A percentile compares a stretch with the other conserved stretches of the same genome.
These are phyloP conservation scores for Trichoderma breve DNA, from an alignment of 2,329 filamentous ascomycete species.

Conservation along the genomic window DNA sequence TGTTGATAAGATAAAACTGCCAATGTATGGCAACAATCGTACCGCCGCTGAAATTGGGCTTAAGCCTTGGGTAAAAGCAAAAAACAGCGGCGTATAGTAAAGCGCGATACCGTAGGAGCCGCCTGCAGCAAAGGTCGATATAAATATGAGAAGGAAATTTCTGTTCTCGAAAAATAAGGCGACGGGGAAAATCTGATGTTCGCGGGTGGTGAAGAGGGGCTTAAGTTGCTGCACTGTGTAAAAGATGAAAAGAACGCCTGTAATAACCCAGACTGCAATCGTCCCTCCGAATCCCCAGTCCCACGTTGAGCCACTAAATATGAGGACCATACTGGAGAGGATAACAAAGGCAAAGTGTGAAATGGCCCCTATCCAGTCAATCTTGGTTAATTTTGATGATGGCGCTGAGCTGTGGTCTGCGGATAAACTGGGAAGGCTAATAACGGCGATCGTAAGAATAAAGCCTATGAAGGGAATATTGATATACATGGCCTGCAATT, in stretches of 20 bases:
- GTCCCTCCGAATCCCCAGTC: slow-evolving; percentile 45
- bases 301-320: slow-evolving; percentile 50
- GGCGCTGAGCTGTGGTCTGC: not conserved
- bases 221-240: slow-evolving; percentile 49
- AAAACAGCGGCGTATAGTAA: slow-evolving; percentile 56
- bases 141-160: slow-evolving; percentile 33
- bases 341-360: slow-evolving; percentile 35
- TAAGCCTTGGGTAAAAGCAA: slow-evolving; percentile 49
- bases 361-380: not conserved
- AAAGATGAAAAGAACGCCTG: slow-evolving; percentile 41
- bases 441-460: not conserved
- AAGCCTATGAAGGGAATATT: slow-evolving; percentile 45
- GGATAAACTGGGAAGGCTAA: not conserved
- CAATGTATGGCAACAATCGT: slow-evolving; percentile 43
- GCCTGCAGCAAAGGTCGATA: slow-evolving; percentile 38
- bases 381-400: not conserved
- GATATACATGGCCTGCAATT: slow-evolving; percentile 48
- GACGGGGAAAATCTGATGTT: slow-evolving; percentile 42
- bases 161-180: not conserved
- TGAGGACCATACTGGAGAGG: slow-evolving; percentile 46
- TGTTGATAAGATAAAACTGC: slow-evolving; percentile 37
- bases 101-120: slow-evolving; percentile 40
- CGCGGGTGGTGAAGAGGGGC: slow-evolving; percentile 42
- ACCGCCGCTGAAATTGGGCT: slow-evolving; percentile 41
- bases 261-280: slow-evolving; percentile 48